phyloP scores from a whole-genome alignment of 129 eudicot genomes.

The Logfia minima region DNA sequence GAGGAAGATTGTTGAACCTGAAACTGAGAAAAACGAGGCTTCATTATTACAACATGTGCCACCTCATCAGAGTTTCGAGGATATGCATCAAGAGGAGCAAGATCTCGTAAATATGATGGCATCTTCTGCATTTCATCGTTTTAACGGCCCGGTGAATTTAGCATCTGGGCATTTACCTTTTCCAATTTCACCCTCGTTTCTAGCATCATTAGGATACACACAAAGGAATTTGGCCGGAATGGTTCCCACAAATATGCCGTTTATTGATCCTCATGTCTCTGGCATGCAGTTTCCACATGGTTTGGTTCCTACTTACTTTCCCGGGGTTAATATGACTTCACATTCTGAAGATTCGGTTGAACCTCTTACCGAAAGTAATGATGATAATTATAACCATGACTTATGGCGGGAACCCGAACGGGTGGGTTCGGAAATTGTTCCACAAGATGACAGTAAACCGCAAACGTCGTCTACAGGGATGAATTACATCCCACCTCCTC shows the following conservation, averaged over 20 bases:
- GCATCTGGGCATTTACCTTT: conserved; percentile 61
- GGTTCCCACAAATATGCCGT: conserved; percentile 62
- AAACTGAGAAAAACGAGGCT: conserved; percentile 44
- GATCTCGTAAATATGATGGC: conserved; percentile 90
- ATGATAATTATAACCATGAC: conserved; percentile 43
- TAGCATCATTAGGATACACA: conserved; percentile 70
- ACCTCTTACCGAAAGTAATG: conserved; percentile 37
- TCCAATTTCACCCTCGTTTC: conserved; percentile 58
- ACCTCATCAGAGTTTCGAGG: conserved; percentile 46
- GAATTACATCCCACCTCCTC: conserved; percentile 58
- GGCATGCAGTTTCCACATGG: conserved; percentile 77
- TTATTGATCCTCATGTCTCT: conserved; percentile 58
- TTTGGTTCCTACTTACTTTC: conserved; percentile 64
- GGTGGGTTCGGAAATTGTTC: conserved; percentile 38
- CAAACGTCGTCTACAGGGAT: conserved; percentile 38
- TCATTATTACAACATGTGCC: conserved; percentile 38
- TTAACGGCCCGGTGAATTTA: conserved; percentile 62
- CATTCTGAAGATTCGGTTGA: conserved; percentile 49
- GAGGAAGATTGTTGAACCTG: conserved; percentile 54
- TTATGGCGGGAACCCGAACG: conserved; percentile 62
- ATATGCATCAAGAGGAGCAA: conserved; percentile 80
- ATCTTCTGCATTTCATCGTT: conserved; percentile 60
- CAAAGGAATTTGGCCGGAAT: conserved; percentile 62
- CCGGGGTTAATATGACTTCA: conserved; percentile 49
- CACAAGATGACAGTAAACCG: conserved; percentile 47